A percentile compares a stretch with the other conserved stretches of the same genome.
Evolutionary conservation across 2,329 filamentous ascomycete genomes (phyloP).

Genomic region (Dactylonectria macrodidyma): DNA sequence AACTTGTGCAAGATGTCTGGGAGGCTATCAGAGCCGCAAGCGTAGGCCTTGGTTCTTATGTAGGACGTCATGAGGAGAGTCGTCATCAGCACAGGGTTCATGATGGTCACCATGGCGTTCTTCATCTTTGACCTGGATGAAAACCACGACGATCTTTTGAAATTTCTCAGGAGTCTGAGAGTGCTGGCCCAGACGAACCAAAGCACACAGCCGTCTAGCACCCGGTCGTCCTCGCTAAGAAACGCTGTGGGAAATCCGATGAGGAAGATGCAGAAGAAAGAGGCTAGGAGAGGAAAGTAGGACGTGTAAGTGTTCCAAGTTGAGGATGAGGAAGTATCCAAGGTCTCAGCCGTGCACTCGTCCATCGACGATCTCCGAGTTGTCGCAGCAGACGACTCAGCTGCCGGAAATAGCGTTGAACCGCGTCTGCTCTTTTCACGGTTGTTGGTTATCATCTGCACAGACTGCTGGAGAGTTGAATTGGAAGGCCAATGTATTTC

Average conservation of each 20-base stretch:
- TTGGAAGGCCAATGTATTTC: constrained; percentile 43
- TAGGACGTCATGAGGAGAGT: constrained; percentile 62
- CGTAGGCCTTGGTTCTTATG: constrained; percentile 56
- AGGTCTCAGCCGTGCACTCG: not conserved
- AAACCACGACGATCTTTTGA: constrained; percentile 47
- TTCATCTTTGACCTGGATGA: constrained; percentile 37
- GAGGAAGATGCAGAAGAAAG: constrained; percentile 51
- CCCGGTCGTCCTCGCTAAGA: constrained; percentile 50
- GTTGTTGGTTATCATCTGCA: not conserved
- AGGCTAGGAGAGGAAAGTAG: constrained; percentile 48
- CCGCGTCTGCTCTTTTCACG: constrained; percentile 24
- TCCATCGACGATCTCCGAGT: constrained; percentile 32
- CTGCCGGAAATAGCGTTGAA: constrained; percentile 10
- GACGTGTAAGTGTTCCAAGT: constrained; percentile 37
- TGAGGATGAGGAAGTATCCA: constrained; percentile 18
- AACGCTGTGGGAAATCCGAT: constrained; percentile 61
- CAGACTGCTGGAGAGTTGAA: constrained; percentile 33
- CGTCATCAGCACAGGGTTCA: constrained; percentile 65
- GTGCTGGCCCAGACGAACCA: constrained; percentile 65
- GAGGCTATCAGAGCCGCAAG: constrained; percentile 49
- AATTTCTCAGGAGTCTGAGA: constrained; percentile 54
- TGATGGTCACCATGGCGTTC: constrained; percentile 55
- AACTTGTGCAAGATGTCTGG: constrained; percentile 48
- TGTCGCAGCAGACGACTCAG: constrained; percentile 3
- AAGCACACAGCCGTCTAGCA: constrained; percentile 63